Base-by-base conservation (phyloP, 768 basidiomycete species). In the Naganishia vaughanmartiniae region DNA sequence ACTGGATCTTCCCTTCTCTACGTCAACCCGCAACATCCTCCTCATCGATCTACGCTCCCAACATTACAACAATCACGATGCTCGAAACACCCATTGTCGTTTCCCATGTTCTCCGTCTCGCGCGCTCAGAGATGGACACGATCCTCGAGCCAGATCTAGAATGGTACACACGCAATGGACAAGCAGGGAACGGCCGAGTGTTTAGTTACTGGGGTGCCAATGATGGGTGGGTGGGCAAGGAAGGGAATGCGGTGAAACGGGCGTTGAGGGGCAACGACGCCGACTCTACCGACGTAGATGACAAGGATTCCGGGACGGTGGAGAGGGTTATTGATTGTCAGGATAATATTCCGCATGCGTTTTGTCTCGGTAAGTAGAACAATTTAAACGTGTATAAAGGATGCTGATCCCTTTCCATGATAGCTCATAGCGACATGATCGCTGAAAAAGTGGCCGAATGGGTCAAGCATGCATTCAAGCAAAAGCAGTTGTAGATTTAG, bases 171-270 rank as follows among this genome's bases (percentile, higher is more conserved):
- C 31, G 56, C 7, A 56, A 83, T 55, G 60, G 60, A 45, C 60
- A 63, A 45, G 60, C 39, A 19, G 60, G 60, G n/a, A 45, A 15
- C 14, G 74, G 83, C 19, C 72, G 77, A 11, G 39, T 86, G 21
- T 85, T 83, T 75, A 80, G 89, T 24, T 88, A 87, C 76, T 90
- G 87, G 80, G 89, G 86, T 3, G 83, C 85, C 46, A 36, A 80
- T 7, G 90, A 91, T 76, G 85, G 85, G 54, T 91, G 90, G 89
- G 88, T 91, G 48, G 88, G 88, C 10, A 80, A 83, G 58, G 84
- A 89, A 65, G 85, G 83, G 70, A 79, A 83, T 21, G 70, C 73
- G 7, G 80, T 90, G 19, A 72, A 88, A 42, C 75, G 73, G 3
- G 79, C 76, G 4, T 80, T 88, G 66, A 79, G 83, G 26, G 79